Percentiles rank a stretch among this genome's conserved stretches.
phyloP scores from a whole-genome alignment of 1,284 basidiomycete genomes.

The Entoloma clypeatum region DNA sequence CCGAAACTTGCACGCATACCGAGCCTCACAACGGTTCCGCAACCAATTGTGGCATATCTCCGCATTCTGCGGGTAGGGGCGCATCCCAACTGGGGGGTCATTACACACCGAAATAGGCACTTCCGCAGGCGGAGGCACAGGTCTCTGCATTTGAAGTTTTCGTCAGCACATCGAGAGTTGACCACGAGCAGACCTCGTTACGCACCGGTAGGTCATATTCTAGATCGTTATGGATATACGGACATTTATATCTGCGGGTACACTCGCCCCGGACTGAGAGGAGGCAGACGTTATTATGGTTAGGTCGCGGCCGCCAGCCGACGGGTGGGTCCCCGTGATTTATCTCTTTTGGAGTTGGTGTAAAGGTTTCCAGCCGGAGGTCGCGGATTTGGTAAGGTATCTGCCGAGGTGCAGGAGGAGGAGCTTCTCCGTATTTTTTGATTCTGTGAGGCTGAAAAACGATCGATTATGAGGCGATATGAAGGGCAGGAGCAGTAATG shows the following conservation, averaged over 20 bases:
- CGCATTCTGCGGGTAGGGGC: constrained; percentile 9
- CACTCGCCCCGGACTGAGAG: not conserved
- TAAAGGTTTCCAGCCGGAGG: not conserved
- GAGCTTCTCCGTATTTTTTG: too few species aligned
- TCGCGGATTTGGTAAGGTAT: not conserved
- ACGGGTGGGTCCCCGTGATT: not conserved
- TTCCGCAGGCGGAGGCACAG: too few species aligned
- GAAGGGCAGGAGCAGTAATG: constrained; percentile 15
- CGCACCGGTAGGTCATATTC: not conserved
- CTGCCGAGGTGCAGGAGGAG: not conserved
- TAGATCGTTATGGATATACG: not conserved
- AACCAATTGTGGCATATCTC: constrained; percentile 15
- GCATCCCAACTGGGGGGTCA: constrained; percentile 16
- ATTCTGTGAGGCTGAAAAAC: too few species aligned
- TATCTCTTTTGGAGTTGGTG: too few species aligned
- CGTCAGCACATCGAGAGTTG: too few species aligned
- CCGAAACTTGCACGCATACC: constrained; percentile 14
- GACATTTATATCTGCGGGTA: not conserved
- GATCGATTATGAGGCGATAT: not conserved
- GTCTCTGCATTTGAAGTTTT: too few species aligned
- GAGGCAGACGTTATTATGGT: not conserved
- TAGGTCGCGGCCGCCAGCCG: not conserved
- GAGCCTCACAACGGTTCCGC: constrained; percentile 9
- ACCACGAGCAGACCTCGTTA: not conserved
- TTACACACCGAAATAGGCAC: too few species aligned